Percentiles rank a stretch among this genome's conserved stretches.
phyloP scores from a whole-genome alignment of 139 green algal species.

The Coelastrella sp. region DNA sequence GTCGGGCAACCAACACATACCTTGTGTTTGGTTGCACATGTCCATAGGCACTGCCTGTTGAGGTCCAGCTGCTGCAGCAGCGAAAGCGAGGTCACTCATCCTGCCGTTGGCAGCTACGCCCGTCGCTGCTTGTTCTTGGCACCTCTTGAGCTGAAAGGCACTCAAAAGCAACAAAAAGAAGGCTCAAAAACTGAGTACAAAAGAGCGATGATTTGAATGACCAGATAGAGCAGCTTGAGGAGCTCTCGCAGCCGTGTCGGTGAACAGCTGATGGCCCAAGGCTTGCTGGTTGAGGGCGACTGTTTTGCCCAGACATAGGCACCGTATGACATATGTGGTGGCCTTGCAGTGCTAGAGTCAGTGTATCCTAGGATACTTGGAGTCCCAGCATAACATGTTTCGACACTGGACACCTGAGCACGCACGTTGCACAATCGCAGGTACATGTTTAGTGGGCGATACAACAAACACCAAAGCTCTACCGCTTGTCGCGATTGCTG shows the following conservation, averaged over 20 bases:
- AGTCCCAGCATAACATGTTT: no score
- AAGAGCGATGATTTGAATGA: background rate
- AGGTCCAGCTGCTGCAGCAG: conserved; percentile 20
- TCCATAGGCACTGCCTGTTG: conserved; percentile 18
- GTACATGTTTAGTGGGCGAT: no score
- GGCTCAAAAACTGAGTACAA: background rate
- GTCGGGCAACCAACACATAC: no score
- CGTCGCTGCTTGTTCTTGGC: no score
- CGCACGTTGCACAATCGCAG: no score
- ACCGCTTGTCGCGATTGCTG: background rate
- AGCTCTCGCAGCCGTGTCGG: conserved; percentile 4
- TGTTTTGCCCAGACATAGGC: background rate
- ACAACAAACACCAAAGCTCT: background rate
- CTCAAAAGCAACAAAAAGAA: background rate
- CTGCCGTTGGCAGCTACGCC: background rate
- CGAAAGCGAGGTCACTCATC: conserved; percentile 26
- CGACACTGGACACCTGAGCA: no score
- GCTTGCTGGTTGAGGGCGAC: background rate
- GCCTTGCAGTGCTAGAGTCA: no score
- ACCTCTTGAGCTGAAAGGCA: background rate
- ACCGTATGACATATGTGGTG: background rate
- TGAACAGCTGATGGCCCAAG: no score
- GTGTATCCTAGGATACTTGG: no score
- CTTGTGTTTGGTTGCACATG: background rate
- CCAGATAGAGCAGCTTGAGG: background rate